Evolutionary conservation across 2,329 filamentous ascomycete genomes (phyloP).

Genomic region (Nemania sp.): DNA sequence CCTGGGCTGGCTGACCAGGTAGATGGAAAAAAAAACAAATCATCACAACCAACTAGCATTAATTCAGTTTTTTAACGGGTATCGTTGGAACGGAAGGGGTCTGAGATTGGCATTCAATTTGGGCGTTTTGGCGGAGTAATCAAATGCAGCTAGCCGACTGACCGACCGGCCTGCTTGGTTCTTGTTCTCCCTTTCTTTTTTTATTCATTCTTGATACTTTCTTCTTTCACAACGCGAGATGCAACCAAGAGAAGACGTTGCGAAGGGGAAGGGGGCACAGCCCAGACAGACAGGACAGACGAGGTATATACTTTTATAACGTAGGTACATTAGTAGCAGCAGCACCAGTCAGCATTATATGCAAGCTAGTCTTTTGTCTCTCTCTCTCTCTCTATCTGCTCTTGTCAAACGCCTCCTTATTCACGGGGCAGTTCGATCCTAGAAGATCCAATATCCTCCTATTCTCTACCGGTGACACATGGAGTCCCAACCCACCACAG

Average conservation of each 20-base stretch:
- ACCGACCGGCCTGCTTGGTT: too few species aligned
- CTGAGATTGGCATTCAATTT: slow-evolving; percentile 2
- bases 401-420: not conserved
- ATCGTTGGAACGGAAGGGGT: not conserved
- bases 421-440: not conserved
- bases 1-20: slow-evolving; percentile 63
- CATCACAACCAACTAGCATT: not conserved
- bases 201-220: too few species aligned
- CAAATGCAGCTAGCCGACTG: not conserved
- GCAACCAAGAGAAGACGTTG: slow-evolving; percentile 6
- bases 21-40: too few species aligned
- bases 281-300: not conserved
- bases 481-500: too few species aligned
- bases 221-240: too few species aligned
- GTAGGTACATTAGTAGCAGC: not conserved
- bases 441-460: not conserved
- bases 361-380: not conserved
- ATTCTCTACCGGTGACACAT: not conserved
- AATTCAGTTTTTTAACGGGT: not conserved
- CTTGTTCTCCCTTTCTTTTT: not conserved
- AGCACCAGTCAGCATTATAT: slow-evolving; percentile 18
- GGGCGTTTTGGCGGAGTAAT: not conserved
- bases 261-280: slow-evolving; percentile 3
- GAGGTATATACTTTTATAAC: slow-evolving; percentile 15
- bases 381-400: not conserved